Base-by-base conservation (phyloP, 805 yeast genomes). In the Sporopachydermia lactativora region DNA sequence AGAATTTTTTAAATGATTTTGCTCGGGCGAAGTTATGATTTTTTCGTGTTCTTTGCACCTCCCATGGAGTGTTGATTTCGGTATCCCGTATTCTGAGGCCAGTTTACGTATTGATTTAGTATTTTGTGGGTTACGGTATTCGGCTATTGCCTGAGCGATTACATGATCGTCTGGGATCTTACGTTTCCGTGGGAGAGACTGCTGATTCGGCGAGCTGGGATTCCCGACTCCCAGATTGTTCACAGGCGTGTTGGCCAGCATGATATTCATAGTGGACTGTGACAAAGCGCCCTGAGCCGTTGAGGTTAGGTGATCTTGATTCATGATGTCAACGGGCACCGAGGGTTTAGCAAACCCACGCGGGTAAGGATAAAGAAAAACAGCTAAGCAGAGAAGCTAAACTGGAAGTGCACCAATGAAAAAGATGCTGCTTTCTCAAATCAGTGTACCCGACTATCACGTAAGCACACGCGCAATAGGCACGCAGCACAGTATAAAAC, bases 31-130 rank as follows among this genome's bases (percentile, higher is more conserved):
- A 8, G 31, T 8, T 8, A 24, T 8, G 13, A 24, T 8, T n/a
- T 24, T 24, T 24, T 24, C 31, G 8, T 24, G 31, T 24, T 24
- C 31, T 24, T 24, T 24, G 31, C 31, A 24, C 8, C 31, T 8
- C n/a, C 31, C 39, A 18, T 36, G 39, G 6, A 36, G 18, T 8
- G 39, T 36, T 17, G 39, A 36, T 18, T 36, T 36, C 5, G 39
- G 39, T 17, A 36, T 17, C 6, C 39, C 39, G 18, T 36, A 36
- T 36, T 36, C 17, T 8, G 39, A 19, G 6, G 39, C 39, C 16
- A 24, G 31, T n/a, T 24, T 24, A 8, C 31, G 8, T 8, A 24
- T 24, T 8, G 31, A 24, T 24, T 24, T 24, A 24, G 31, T 24
- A 24, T 24, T 24, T 24, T 24, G 31, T 24, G 31, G 31, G 31